These are phyloP conservation scores for Drechslera avenae DNA, from an alignment of 2,329 filamentous ascomycete species.

Conservation along the genomic window DNA sequence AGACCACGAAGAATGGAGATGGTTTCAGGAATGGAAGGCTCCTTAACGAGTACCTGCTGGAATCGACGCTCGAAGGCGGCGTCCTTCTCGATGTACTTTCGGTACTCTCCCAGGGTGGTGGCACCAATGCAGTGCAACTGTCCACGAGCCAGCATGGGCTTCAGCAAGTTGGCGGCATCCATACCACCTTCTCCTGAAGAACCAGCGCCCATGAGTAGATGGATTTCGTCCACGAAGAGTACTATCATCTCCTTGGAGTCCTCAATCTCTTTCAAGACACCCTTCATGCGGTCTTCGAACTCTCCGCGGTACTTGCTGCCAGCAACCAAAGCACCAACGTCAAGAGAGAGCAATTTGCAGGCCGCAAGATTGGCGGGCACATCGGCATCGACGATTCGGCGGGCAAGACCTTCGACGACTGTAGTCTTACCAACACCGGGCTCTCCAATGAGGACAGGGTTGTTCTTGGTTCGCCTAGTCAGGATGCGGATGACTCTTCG, in stretches of 20 bases:
- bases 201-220: constrained; percentile 96
- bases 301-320: constrained; percentile 98
- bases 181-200: constrained; percentile 95
- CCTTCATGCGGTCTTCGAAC: constrained; percentile 99
- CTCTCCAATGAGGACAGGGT: constrained; percentile 96
- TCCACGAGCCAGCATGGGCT: constrained; percentile 96
- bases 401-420: constrained; percentile 92
- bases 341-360: constrained; percentile 91
- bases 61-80: constrained; percentile 97
- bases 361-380: constrained; percentile 93
- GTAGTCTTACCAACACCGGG: constrained; percentile 99
- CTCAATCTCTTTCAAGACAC: constrained; percentile 94
- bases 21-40: constrained; percentile 85
- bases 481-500: constrained; percentile 88
- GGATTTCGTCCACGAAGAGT: constrained; percentile 98
- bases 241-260: constrained; percentile 96
- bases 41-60: constrained; percentile 97
- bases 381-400: constrained; percentile 94
- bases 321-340: constrained; percentile 92
- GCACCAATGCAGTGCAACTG: constrained; percentile 98
- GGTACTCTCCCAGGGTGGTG: constrained; percentile 91
- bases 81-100: constrained; percentile 99
- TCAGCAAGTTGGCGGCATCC: constrained; percentile 96
- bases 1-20: constrained; percentile 97
- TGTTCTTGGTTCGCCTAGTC: constrained; percentile 95